phyloP scores from a whole-genome alignment of 1,284 basidiomycete species.

The Boletus smithii region DNA sequence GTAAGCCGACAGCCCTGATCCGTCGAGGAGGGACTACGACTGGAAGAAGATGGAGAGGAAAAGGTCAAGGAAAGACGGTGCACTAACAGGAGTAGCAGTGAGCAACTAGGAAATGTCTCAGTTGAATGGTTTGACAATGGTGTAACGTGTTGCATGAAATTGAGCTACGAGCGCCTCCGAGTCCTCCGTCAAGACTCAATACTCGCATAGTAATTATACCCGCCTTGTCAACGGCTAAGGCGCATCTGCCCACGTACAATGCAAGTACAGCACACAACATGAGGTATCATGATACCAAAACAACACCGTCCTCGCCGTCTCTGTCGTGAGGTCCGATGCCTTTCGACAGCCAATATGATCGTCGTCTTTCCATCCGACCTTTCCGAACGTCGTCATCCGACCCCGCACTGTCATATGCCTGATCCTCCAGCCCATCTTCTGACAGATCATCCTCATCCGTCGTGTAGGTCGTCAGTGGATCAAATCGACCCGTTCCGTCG shows the following conservation, averaged over 20 bases:
- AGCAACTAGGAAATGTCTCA: too few relatives aligned
- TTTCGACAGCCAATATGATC: slow-evolving; percentile 36
- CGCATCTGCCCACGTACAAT: too few relatives aligned
- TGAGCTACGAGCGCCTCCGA: too few relatives aligned
- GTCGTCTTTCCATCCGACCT: slow-evolving; percentile 19
- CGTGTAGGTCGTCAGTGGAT: slow-evolving; percentile 22
- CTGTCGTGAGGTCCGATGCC: slow-evolving; percentile 20
- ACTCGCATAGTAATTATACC: slow-evolving; percentile 1
- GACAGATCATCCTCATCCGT: slow-evolving; percentile 31
- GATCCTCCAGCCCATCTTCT: slow-evolving; percentile 23
- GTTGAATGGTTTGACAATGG: slow-evolving; percentile 6
- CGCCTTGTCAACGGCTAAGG: slow-evolving; percentile 5
- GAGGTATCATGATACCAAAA: not conserved
- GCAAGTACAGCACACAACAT: not conserved
- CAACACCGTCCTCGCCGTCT: slow-evolving; percentile 34
- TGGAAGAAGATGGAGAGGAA: too few relatives aligned
- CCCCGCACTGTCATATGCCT: slow-evolving; percentile 15
- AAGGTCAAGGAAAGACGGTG: too few relatives aligned
- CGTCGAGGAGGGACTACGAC: slow-evolving; percentile 10
- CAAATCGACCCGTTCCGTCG: slow-evolving; percentile 10
- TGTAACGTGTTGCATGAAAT: too few relatives aligned
- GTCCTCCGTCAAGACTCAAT: too few relatives aligned
- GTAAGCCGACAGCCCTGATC: slow-evolving; percentile 15
- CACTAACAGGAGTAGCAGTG: too few relatives aligned
- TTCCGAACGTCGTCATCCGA: slow-evolving; percentile 17